Evolutionary conservation across 805 yeast genomes (phyloP), one percentile per base, ranked within the genome.

Genomic region (Suhomyces kilbournensis): DNA sequence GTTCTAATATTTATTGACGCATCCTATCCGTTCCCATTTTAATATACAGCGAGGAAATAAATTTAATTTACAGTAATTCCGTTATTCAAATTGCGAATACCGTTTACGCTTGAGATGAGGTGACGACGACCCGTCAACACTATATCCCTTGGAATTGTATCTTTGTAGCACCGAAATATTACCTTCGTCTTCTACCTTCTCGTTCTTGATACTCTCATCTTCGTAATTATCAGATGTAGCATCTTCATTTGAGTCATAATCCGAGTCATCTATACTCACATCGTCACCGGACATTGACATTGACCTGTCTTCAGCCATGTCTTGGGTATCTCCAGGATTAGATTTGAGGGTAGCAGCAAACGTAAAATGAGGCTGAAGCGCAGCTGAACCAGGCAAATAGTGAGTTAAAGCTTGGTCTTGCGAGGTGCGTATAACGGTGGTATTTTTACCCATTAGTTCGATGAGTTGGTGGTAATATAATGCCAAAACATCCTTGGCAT

Each of bases 401-500:
- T 46, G 48, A 8, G 34, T 46, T 17, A 15, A 38, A 17, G 32
- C 25, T 35, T 32, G 20, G 2, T 47, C 53, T 26, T 53, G 51
- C 26, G 28, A 46, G 10, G 39, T 48, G 44, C 44, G 48, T 15
- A 44, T 52, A 45, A 26, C 44, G 9, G 46, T 28, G n/a, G 53
- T 52, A 53, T 67, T 70, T 51, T 65, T 66, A 2, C 78, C 79
- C 77, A 74, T 75, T 34, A 75, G 60, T 39, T 66, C 70, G 43
- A 75, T 68, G 53, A 75, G 64, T 52, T 75, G 78, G 34, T 58
- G 50, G 53, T 75, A 75, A 55, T 75, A 75, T 48, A 75, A 61
- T 44, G 66, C 71, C 46, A 75, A 64, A 9, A 75, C 76, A 42
- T 71, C 74, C 47, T 70, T 70, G 28, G 71, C 69, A 53, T 67